Evolutionary conservation across 768 basidiomycete species (phyloP).

Genomic region (Naematelia encephala): DNA sequence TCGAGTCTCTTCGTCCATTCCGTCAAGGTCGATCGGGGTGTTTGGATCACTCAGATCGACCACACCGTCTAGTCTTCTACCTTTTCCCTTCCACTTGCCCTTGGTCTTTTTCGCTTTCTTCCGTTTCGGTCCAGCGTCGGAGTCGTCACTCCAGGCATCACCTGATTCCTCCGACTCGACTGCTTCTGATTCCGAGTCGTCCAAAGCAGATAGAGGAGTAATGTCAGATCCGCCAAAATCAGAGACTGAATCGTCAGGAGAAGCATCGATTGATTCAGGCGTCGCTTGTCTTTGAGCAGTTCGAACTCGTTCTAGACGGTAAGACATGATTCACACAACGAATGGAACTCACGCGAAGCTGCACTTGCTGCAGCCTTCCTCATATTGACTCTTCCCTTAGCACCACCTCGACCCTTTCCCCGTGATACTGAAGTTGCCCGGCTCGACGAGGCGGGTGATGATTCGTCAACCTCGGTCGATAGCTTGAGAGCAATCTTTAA

Average conservation of each 20-base stretch:
- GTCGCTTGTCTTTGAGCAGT: not conserved
- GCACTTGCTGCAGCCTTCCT: not conserved
- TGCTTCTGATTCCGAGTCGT: constrained; percentile 1
- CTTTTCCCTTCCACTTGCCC: constrained; percentile 19
- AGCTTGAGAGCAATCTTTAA: constrained; percentile 25
- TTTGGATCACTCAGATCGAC: constrained; percentile 4
- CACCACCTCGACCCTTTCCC: constrained; percentile 3
- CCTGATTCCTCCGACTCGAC: not conserved
- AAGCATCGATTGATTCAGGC: constrained; percentile 1
- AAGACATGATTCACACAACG: not conserved
- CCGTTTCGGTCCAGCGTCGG: not conserved
- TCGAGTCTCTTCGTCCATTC: constrained; percentile 15
- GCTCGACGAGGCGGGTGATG: constrained; percentile 1
- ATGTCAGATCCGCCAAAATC: constrained; percentile 13
- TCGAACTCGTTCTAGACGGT: not conserved
- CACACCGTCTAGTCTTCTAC: not conserved
- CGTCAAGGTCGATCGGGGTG: constrained; percentile 8
- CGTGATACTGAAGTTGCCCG: constrained; percentile 1
- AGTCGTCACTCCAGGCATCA: not conserved
- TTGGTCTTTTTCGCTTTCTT: constrained; percentile 6
- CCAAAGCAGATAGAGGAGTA: not conserved
- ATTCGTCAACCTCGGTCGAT: constrained; percentile 8
- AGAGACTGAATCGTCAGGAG: constrained; percentile 14
- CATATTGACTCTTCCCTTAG: constrained; percentile 6
- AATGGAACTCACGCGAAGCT: not conserved